Base-by-base conservation (phyloP, 768 basidiomycete genomes). In the Myochromella boudieri region DNA sequence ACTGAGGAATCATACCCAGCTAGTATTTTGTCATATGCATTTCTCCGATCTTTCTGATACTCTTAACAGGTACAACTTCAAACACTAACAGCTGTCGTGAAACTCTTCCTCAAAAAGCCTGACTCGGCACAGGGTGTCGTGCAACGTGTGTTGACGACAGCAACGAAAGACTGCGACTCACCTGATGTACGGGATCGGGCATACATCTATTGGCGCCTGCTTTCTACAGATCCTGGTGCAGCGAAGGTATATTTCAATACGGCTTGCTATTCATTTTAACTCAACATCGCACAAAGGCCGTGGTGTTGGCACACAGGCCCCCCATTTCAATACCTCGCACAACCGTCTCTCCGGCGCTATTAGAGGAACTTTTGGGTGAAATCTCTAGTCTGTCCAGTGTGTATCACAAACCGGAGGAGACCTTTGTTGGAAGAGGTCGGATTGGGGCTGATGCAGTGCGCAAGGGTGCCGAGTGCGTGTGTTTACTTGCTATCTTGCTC, bases 111-210 rank as follows among this genome's bases (percentile, higher is more conserved):
- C 53, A 94, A 87, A 70, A 95, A 94, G 62, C 95, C 95, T 0
- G 95, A 97, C 56, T 80, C 83, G 21, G 88, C 95, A 27, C 95
- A 98, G 63, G 87, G 78, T 4, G 77, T 98, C 12, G 95, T 98
- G 1, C 95, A 98, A 62, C 76, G 78, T n/a, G 85, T 97, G 2
- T 70, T 98, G 32, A 85, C 90, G 52, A 94, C 92, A 0, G 97
- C 97, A 0, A 99, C 97, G 3, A 97, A 94, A 61, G 93, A 94
- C 56, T 97, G 94, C 56, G 97, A 99, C 59, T 94, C 88, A 4
- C 91, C 97, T 10, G 95, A 98, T 63, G 91, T 99, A 12, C 80
- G 97, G 32, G 97, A 99, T 64, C 78, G 95, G 39, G 97, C 97
- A 1, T 99, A 98, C 61, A 95, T 98, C 31, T 98, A 98, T 60